These are phyloP conservation scores for Ustilago lituana DNA, from an alignment of 1,284 basidiomycete species.

Conservation along the genomic window DNA sequence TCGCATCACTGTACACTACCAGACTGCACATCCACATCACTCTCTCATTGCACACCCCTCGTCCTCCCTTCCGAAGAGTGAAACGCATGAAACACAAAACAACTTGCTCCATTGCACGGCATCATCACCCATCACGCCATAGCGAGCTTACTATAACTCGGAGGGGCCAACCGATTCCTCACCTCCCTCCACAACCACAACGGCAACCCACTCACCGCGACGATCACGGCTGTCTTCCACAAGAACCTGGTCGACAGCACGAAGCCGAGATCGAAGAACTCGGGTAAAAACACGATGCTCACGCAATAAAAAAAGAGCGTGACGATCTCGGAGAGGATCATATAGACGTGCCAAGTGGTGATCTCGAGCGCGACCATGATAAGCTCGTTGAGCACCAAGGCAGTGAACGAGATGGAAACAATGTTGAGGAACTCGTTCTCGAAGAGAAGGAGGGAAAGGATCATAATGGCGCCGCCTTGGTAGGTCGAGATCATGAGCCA, in stretches of 20 bases:
- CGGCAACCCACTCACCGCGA: conserved; percentile 87
- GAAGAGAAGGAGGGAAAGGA: conserved; percentile 92
- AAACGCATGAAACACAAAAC: too few species aligned
- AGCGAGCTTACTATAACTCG: conserved; percentile 84
- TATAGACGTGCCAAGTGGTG: conserved; percentile 97
- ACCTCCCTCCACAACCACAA: conserved; percentile 90
- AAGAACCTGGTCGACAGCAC: conserved; percentile 86
- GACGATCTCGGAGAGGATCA: conserved; percentile 90
- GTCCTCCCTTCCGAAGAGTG: too few species aligned
- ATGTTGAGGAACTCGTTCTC: conserved; percentile 98
- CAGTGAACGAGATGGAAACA: conserved; percentile 96
- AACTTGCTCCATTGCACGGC: not conserved
- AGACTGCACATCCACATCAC: too few species aligned
- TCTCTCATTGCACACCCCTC: too few species aligned
- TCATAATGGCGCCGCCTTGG: conserved; percentile 99
- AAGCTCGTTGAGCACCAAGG: conserved; percentile 93
- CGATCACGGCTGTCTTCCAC: conserved; percentile 90
- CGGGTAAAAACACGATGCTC: conserved; percentile 91
- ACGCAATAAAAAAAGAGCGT: conserved; percentile 89
- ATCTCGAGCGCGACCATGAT: conserved; percentile 99
- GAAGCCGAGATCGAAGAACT: conserved; percentile 95
- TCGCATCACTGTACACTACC: conserved; percentile 5
- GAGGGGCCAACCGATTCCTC: conserved; percentile 85
- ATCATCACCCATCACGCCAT: conserved; percentile 47
- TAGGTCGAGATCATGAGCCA: conserved; percentile 98